A percentile compares a stretch with the other conserved stretches of the same genome.
Evolutionary conservation across 2,329 filamentous ascomycete species (phyloP).

Genomic region (Hymenoscyphus scutula): DNA sequence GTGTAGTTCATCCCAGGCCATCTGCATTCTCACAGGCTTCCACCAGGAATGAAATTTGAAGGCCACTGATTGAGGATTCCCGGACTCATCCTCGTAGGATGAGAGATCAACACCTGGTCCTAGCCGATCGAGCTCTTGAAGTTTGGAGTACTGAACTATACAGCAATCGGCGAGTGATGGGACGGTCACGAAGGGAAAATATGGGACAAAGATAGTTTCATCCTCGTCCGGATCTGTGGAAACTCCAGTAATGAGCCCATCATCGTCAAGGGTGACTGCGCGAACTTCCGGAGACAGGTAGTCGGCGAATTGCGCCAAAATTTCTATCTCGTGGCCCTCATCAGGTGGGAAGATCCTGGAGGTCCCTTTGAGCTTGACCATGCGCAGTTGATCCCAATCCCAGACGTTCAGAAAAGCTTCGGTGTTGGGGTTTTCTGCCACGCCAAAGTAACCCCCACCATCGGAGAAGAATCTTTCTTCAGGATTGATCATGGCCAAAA

Average conservation of each 20-base stretch:
- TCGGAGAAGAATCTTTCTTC: no score
- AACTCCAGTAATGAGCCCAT: no score
- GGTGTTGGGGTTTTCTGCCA: conserved; percentile 14
- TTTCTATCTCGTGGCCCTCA: no score
- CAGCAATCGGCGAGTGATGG: conserved; percentile 11
- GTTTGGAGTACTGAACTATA: conserved; percentile 18
- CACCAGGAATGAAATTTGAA: conserved; percentile 18
- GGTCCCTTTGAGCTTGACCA: conserved; percentile 18
- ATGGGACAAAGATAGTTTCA: no score
- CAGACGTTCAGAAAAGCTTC: conserved; percentile 16
- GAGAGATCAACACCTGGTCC: conserved; percentile 18
- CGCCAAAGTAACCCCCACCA: conserved; percentile 13
- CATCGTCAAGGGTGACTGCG: no score
- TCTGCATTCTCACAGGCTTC: conserved; percentile 16
- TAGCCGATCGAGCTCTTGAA: conserved; percentile 17
- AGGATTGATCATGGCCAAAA: no score
- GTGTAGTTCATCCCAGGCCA: conserved; percentile 39
- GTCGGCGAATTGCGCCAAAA: no score
- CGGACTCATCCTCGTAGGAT: conserved; percentile 15
- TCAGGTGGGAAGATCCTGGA: conserved; percentile 8
- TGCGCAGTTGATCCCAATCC: conserved; percentile 17
- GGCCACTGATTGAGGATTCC: conserved; percentile 17
- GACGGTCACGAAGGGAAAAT: no score
- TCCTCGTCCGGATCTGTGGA: no score
- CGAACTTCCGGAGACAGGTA: no score